Base-by-base conservation (phyloP, 2,329 filamentous ascomycete species). In the Curvularia sp. region DNA sequence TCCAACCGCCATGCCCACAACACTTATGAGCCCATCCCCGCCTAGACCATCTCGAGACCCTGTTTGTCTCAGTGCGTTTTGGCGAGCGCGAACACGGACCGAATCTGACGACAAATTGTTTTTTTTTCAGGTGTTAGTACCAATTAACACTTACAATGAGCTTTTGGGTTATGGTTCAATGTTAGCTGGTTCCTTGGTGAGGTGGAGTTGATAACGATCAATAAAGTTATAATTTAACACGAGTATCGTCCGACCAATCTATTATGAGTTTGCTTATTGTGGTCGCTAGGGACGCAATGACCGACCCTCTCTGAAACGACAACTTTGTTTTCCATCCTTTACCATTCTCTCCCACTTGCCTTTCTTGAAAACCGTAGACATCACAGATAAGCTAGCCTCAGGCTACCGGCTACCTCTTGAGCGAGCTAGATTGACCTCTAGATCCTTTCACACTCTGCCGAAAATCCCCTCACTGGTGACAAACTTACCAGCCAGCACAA, bases 1-100 rank as follows among this genome's bases (percentile, higher is more conserved):
- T 87, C 86, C 47, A 85, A 89, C 77, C 84, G 86, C 50, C 77
- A 79, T 43, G 78, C 81, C 28, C 85, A 88, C 73, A 84, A 82
- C 71, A 78, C 78, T 38, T 88, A 88, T 67, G 85, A 88, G 75
- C 74, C 83, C 28, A 75, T 85, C 50, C 65, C 68, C 26, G 65
- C 66, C 41, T 72, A 69, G 44, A 43, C 41, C 12, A 43, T 4
- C 10, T 15, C 13, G 12, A 22, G 18, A 22, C 28, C 28, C 10
- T 7, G 2, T 22, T 22, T 20, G 8, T 13, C 30, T 10, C 20
- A 22, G 18, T 5, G 18, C 13, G 12, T 31, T 12, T n/a, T 33
- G 28, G 1, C 22, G 13, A 30, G 24, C 15, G 33, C 22, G 28
- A 18, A 18, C 7, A 41, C 15, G n/a, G 18, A 33, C 15, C 8